phyloP scores from a whole-genome alignment of 2,329 filamentous ascomycete genomes.

The Chrysoporthe puriensis region DNA sequence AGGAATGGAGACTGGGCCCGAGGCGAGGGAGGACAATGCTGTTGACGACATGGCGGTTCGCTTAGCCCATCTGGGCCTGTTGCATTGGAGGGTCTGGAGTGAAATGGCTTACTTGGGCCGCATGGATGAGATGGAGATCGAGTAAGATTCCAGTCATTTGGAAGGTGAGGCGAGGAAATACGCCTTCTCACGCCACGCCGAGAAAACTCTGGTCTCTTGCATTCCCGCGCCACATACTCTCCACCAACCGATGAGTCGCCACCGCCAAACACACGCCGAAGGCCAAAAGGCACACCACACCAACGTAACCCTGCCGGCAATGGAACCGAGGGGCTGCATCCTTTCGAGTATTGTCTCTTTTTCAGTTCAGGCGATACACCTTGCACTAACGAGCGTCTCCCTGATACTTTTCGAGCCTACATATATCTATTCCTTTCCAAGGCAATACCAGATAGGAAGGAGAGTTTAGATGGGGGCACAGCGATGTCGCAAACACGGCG shows the following conservation, averaged over 20 bases:
- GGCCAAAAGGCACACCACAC: not conserved
- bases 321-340: not conserved
- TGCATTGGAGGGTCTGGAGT: slow-evolving; percentile 92
- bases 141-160: slow-evolving; percentile 8
- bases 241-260: slow-evolving; percentile 6
- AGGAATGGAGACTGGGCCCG: slow-evolving; percentile 36
- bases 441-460: slow-evolving; percentile 19
- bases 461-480: slow-evolving; percentile 20
- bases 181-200: not conserved
- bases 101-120: slow-evolving; percentile 68
- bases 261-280: not conserved
- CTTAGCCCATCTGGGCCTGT: slow-evolving; percentile 78
- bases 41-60: slow-evolving; percentile 73
- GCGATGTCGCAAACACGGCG: slow-evolving; percentile 26
- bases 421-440: slow-evolving; percentile 7
- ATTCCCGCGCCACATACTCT: not conserved
- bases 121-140: slow-evolving; percentile 34
- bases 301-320: not conserved
- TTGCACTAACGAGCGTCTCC: slow-evolving; percentile 4
- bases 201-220: not conserved
- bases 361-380: not conserved
- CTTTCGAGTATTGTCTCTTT: not conserved
- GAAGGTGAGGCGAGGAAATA: not conserved
- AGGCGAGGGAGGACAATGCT: slow-evolving; percentile 55
- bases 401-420: slow-evolving; percentile 12